phyloP scores from a whole-genome alignment of 129 eudicot species.

The Flaveria sonorensis region DNA sequence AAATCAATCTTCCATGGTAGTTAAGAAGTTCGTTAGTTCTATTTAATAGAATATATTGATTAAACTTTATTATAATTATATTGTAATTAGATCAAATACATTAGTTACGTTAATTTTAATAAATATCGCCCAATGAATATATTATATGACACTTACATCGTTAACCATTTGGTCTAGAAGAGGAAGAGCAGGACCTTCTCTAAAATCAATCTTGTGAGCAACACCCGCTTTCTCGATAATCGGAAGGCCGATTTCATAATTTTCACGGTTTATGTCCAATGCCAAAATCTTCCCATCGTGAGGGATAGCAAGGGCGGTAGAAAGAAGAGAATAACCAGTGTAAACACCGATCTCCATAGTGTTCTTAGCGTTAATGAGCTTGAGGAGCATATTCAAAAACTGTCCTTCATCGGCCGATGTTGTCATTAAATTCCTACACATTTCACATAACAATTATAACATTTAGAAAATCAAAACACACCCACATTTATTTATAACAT shows the following conservation, averaged over 20 bases:
- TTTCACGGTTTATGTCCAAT: constrained; percentile 34
- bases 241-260: constrained; percentile 38
- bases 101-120: too few species aligned
- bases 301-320: constrained; percentile 60
- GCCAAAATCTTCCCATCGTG: constrained; percentile 55
- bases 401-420: constrained; percentile 68
- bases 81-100: too few species aligned
- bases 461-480: constrained; percentile 4
- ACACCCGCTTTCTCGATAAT: constrained; percentile 41
- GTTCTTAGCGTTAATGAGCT: constrained; percentile 54
- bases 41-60: too few species aligned
- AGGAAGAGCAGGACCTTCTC: constrained; percentile 43
- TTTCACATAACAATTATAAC: background rate
- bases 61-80: too few species aligned
- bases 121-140: too few species aligned
- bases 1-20: background rate
- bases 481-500: background rate
- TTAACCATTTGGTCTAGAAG: constrained; percentile 37
- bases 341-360: constrained; percentile 58
- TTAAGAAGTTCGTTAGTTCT: background rate
- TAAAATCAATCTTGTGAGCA: constrained; percentile 40
- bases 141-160: constrained; percentile 8
- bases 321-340: constrained; percentile 58
- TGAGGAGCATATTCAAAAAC: constrained; percentile 45
- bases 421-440: constrained; percentile 53